These are phyloP conservation scores for Phytopythium kandeliae DNA, from an alignment of 352 stramenopile species.

Conservation along the genomic window DNA sequence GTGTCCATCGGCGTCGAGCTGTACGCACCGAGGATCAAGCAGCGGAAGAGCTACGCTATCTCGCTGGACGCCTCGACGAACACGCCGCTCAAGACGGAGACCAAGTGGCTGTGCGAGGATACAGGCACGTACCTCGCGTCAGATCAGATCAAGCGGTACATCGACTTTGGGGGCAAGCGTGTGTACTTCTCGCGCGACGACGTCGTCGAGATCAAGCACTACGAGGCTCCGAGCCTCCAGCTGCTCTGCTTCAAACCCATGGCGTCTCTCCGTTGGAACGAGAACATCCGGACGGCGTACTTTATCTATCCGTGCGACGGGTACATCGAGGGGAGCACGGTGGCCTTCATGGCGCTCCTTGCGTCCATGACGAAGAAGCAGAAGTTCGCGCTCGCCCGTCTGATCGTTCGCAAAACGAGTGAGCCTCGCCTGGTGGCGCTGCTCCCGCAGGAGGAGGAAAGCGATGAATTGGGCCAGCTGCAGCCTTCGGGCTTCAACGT, in stretches of 20 bases:
- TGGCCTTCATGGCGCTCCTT: constrained; percentile 62
- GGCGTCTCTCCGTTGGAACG: constrained; percentile 49
- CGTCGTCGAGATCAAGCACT: constrained; percentile 75
- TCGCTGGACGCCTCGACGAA: constrained; percentile 71
- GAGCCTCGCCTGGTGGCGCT: constrained; percentile 72
- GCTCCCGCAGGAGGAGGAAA: constrained; percentile 67
- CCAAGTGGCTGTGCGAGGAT: constrained; percentile 83
- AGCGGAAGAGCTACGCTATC: constrained; percentile 58
- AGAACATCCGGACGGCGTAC: constrained; percentile 70
- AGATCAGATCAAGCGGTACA: constrained; percentile 74
- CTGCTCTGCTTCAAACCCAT: constrained; percentile 78
- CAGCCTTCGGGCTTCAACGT: constrained; percentile 73
- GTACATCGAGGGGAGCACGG: constrained; percentile 73
- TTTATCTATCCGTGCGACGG: constrained; percentile 78
- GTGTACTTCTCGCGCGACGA: constrained; percentile 82
- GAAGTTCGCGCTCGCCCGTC: constrained; percentile 58
- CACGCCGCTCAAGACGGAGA: constrained; percentile 66
- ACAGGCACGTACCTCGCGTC: constrained; percentile 65
- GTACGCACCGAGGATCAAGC: constrained; percentile 52
- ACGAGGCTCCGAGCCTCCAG: constrained; percentile 64
- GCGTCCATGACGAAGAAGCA: constrained; percentile 58
- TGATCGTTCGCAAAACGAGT: constrained; percentile 72
- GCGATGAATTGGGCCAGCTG: constrained; percentile 74
- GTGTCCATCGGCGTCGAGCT: constrained; percentile 77
- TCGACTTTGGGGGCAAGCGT: constrained; percentile 67